Conservation (phyloP, 1,284 basidiomycete species). For the Ceratobasidium sp. region DNA sequence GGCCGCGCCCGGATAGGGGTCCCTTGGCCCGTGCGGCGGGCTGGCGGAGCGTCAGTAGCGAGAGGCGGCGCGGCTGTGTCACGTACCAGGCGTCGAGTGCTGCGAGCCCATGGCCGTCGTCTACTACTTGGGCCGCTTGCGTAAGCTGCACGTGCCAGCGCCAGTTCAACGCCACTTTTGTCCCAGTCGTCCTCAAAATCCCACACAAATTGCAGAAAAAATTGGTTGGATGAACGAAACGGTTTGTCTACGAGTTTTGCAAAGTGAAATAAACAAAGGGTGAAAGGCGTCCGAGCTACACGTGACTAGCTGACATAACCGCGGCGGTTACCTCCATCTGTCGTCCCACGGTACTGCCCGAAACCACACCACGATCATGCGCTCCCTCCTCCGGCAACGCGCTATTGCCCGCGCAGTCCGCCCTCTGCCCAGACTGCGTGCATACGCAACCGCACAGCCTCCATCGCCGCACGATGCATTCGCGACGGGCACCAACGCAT, state of each 20-base stretch:
- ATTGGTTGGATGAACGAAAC: not conserved
- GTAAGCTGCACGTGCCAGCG: conserved; percentile 22
- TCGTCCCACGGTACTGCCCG: conserved; percentile 21
- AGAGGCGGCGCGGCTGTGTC: not conserved
- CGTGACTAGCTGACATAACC: conserved; percentile 27
- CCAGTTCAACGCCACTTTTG: not conserved
- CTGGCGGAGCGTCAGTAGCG: not conserved
- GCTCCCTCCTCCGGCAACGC: conserved; percentile 39
- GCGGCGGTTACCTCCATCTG: not conserved
- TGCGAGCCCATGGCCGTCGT: conserved; percentile 32
- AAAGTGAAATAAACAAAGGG: too few relatives aligned
- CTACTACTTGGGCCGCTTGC: conserved; percentile 7
- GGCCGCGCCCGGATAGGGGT: conserved; percentile 8
- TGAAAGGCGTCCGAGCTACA: not conserved
- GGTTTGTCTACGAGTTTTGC: too few relatives aligned
- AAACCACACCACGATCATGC: conserved; percentile 30
- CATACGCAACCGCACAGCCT: conserved; percentile 50
- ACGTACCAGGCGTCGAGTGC: conserved; percentile 32
- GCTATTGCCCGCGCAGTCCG: conserved; percentile 29
- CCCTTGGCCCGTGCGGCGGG: conserved; percentile 5
- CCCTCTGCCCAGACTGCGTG: conserved; percentile 7
- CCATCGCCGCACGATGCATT: conserved; percentile 69
- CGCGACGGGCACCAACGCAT: conserved; percentile 92
- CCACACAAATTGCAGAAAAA: not conserved
- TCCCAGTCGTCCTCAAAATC: not conserved